Conservation (phyloP, 2,329 filamentous ascomycete genomes). For the Monilinia aucupariae region DNA sequence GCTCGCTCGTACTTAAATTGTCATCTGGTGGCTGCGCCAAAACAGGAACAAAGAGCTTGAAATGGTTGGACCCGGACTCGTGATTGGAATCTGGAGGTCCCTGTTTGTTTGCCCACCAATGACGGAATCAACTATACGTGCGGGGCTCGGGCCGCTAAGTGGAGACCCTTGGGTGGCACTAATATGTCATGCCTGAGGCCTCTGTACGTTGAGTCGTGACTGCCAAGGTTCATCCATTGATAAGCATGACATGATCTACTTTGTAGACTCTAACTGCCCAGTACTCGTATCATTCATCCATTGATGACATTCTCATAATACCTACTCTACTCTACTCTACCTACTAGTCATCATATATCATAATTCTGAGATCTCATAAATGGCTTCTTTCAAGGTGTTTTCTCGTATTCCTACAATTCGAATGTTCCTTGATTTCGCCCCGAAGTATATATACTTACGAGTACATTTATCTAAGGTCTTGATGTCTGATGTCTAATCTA, state of each 20-base stretch:
- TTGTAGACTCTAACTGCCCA: too few species aligned
- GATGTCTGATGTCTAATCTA: not conserved
- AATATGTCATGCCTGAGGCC: not conserved
- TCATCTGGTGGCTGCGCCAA: not conserved
- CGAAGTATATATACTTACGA: not conserved
- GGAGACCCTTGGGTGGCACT: not conserved
- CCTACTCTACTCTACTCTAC: too few species aligned
- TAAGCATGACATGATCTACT: too few species aligned
- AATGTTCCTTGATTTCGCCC: not conserved
- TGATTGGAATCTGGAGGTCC: not conserved
- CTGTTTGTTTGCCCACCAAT: not conserved
- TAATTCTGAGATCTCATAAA: too few species aligned
- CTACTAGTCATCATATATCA: too few species aligned
- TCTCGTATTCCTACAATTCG: not conserved
- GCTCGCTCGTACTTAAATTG: too few species aligned
- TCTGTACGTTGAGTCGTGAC: not conserved
- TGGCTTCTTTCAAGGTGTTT: not conserved
- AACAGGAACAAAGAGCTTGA: not conserved
- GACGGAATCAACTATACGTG: not conserved
- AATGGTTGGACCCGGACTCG: not conserved
- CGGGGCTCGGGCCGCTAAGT: conserved; percentile 1
- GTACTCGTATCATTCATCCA: too few species aligned
- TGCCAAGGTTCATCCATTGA: too few species aligned
- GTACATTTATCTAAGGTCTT: not conserved
- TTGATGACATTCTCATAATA: too few species aligned